Percentiles rank a stretch among this genome's conserved stretches.
Evolutionary conservation across 75 land plant species (phyloP).

Genomic region (Sequoia sempervirens): DNA sequence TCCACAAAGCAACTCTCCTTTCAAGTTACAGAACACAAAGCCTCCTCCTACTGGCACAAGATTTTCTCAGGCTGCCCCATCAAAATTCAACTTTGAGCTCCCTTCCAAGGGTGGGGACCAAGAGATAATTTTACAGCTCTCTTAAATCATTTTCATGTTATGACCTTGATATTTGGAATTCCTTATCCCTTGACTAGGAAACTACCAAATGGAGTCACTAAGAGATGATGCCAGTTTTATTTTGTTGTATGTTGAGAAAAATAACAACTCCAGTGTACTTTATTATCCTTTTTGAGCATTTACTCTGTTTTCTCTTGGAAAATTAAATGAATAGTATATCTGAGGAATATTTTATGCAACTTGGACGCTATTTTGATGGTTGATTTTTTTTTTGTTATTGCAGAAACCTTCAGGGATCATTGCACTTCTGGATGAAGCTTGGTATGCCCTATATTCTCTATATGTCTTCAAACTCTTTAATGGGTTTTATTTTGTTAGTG

Average conservation of each 20-base stretch:
- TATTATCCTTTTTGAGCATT: background rate
- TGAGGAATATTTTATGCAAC: background rate
- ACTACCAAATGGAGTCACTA: background rate
- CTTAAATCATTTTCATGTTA: too few relatives aligned
- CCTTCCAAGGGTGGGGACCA: too few relatives aligned
- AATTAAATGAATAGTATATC: background rate
- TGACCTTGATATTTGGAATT: too few relatives aligned
- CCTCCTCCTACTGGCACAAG: too few relatives aligned
- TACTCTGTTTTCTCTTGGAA: background rate
- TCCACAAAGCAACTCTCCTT: too few relatives aligned
- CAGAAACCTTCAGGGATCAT: slow-evolving; percentile 76
- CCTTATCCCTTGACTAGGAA: too few relatives aligned
- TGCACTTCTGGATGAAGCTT: slow-evolving; percentile 74
- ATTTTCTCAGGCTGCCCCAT: too few relatives aligned
- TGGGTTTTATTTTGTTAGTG: background rate
- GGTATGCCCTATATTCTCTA: slow-evolving; percentile 29
- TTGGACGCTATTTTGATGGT: background rate
- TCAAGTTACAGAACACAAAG: too few relatives aligned
- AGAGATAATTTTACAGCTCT: too few relatives aligned
- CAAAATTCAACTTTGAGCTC: too few relatives aligned
- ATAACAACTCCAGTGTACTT: background rate
- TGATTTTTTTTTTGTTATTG: slow-evolving; percentile 1
- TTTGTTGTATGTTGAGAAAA: background rate
- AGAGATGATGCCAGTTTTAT: background rate
- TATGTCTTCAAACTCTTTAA: background rate